phyloP scores from a whole-genome alignment of 208 protist species.

The Blechomonas ayalai region DNA sequence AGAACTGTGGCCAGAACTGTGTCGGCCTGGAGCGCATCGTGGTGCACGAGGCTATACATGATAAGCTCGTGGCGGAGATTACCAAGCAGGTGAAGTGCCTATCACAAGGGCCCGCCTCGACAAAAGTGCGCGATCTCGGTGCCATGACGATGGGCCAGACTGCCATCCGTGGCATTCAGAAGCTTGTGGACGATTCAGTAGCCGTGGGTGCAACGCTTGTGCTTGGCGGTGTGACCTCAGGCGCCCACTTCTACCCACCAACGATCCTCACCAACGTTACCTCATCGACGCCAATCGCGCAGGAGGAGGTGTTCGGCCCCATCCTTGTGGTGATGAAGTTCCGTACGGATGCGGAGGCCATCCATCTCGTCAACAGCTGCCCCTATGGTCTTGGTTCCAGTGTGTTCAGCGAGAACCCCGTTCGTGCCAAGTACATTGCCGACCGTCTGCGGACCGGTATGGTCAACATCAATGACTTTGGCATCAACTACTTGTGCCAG shows the following conservation, averaged over 20 bases:
- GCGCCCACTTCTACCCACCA: constrained; percentile 80
- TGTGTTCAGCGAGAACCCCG: constrained; percentile 79
- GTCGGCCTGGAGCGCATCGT: constrained; percentile 83
- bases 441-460: constrained; percentile 81
- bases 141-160: constrained; percentile 92
- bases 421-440: constrained; percentile 78
- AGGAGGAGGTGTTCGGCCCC: constrained; percentile 94
- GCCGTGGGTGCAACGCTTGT: constrained; percentile 80
- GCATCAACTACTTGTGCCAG: constrained; percentile 94
- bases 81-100: constrained; percentile 40
- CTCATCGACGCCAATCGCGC: constrained; percentile 78
- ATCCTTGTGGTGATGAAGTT: constrained; percentile 90
- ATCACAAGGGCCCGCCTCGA: constrained; percentile 79
- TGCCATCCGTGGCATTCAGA: constrained; percentile 87
- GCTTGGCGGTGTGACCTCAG: constrained; percentile 68
- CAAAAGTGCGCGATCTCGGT: constrained; percentile 76
- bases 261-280: constrained; percentile 90
- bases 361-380: constrained; percentile 84
- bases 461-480: constrained; percentile 93
- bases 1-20: constrained; percentile 94
- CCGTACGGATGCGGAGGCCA: constrained; percentile 75
- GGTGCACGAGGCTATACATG: constrained; percentile 85
- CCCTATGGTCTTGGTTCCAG: constrained; percentile 88
- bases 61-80: constrained; percentile 68
- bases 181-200: constrained; percentile 87